phyloP scores from a whole-genome alignment of 1,139 yeast species.

The Candida buenavistaensis region DNA sequence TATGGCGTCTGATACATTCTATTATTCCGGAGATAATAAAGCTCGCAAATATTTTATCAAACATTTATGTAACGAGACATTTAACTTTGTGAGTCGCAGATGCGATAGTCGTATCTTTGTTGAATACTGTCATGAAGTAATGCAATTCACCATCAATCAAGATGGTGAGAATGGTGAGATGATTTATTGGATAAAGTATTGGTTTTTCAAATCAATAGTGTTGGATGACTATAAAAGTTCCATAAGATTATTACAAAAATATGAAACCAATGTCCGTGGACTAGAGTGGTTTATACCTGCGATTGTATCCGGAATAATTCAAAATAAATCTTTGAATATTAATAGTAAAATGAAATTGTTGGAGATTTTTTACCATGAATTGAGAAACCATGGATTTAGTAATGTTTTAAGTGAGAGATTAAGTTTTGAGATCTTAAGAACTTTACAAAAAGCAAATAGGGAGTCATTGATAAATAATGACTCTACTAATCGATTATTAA shows the following conservation, averaged over 20 bases:
- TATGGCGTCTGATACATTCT: conserved; percentile 16
- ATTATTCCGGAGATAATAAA: conserved; percentile 5
- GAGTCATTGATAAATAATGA: conserved; percentile 7
- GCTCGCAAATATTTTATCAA: conserved; percentile 10
- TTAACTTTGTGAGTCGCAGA: conserved; percentile 21
- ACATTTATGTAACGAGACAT: conserved; percentile 17
- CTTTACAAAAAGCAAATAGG: conserved; percentile 4
- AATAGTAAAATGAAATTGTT: conserved; percentile 20
- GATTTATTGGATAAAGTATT: conserved; percentile 20
- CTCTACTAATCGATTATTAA: conserved; percentile 15
- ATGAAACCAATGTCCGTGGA: conserved; percentile 18
- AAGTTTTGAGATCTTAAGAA: conserved; percentile 16
- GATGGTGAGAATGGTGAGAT: too few species aligned
- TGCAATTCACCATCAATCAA: too few species aligned
- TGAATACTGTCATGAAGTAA: conserved; percentile 20
- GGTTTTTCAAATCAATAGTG: conserved; percentile 26
- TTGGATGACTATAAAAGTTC: conserved; percentile 25
- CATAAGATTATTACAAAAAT: conserved; percentile 21
- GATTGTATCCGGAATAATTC: conserved; percentile 28
- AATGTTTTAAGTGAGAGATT: conserved; percentile 18
- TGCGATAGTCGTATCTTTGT: conserved; percentile 10
- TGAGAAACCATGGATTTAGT: conserved; percentile 20
- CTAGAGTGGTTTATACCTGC: conserved; percentile 21
- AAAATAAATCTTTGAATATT: conserved; percentile 16
- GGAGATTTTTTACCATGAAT: conserved; percentile 19